phyloP scores from a whole-genome alignment of 768 basidiomycete species.

The Xanthoconium purpureum region DNA sequence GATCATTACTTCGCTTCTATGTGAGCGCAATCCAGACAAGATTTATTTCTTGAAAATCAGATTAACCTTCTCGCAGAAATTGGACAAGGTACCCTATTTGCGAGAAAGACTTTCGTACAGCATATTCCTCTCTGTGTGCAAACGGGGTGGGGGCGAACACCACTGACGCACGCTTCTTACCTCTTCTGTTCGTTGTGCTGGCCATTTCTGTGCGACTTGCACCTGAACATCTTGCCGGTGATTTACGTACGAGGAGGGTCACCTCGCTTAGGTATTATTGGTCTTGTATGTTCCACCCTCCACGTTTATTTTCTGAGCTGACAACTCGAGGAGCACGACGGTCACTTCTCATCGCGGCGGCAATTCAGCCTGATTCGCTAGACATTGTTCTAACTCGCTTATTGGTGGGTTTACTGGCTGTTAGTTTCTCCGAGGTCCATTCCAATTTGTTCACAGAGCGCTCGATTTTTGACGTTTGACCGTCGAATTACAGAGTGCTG shows the following conservation, averaged over 20 bases:
- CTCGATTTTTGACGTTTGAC: constrained; percentile 68
- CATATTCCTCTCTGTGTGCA: constrained; percentile 64
- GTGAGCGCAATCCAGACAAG: constrained; percentile 39
- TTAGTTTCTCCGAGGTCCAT: not conserved
- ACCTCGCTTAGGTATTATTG: constrained; percentile 91
- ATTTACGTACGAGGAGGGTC: constrained; percentile 68
- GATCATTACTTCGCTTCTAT: constrained; percentile 78
- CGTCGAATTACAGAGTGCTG: constrained; percentile 92
- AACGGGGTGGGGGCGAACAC: constrained; percentile 63
- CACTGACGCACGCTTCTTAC: constrained; percentile 79
- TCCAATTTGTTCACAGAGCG: constrained; percentile 45
- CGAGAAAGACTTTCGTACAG: constrained; percentile 73
- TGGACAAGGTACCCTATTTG: constrained; percentile 93
- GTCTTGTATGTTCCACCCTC: constrained; percentile 66
- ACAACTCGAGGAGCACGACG: constrained; percentile 60
- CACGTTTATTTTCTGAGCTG: constrained; percentile 13
- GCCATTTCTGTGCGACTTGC: constrained; percentile 84
- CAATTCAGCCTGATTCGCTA: constrained; percentile 88
- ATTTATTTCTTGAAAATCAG: not conserved
- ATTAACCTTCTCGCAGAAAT: constrained; percentile 50
- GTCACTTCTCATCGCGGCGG: constrained; percentile 85
- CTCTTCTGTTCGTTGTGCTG: constrained; percentile 89
- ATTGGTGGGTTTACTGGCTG: constrained; percentile 42
- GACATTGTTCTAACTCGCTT: constrained; percentile 92
- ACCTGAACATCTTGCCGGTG: constrained; percentile 80